Conservation (phyloP, 1,284 basidiomycete genomes). For the Moesziomyces sp. region DNA sequence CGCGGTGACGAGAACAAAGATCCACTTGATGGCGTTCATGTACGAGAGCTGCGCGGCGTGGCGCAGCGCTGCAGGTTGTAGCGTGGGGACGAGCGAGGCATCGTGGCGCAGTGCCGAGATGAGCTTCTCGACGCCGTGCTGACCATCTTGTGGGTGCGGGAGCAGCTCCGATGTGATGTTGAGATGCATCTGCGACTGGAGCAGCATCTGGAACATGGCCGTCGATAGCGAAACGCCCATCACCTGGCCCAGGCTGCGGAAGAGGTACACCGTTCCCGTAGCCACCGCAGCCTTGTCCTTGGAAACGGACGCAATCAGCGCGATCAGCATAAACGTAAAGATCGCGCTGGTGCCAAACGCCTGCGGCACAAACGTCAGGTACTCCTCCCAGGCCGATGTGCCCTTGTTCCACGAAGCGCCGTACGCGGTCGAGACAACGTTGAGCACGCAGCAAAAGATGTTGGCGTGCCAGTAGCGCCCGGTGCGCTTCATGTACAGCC, state of each 20-base stretch:
- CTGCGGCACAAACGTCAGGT: slow-evolving; percentile 72
- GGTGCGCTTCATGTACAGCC: slow-evolving; percentile 82
- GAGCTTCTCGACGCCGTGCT: slow-evolving; percentile 70
- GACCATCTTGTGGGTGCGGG: slow-evolving; percentile 67
- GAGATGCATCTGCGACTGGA: slow-evolving; percentile 74
- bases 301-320: slow-evolving; percentile 51
- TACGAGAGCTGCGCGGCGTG: slow-evolving; percentile 83
- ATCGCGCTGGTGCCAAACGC: slow-evolving; percentile 74
- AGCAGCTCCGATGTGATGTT: slow-evolving; percentile 74
- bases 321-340: slow-evolving; percentile 81
- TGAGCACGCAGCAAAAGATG: slow-evolving; percentile 71
- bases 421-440: slow-evolving; percentile 27
- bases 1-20: slow-evolving; percentile 83
- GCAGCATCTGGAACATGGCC: slow-evolving; percentile 79
- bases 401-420: slow-evolving; percentile 68
- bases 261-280: slow-evolving; percentile 82
- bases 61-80: slow-evolving; percentile 74
- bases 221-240: slow-evolving; percentile 81
- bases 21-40: slow-evolving; percentile 80
- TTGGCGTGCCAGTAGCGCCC: slow-evolving; percentile 82
- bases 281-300: slow-evolving; percentile 75
- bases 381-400: slow-evolving; percentile 77
- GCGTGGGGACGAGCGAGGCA: slow-evolving; percentile 78
- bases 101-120: slow-evolving; percentile 80
- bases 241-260: slow-evolving; percentile 80